A percentile compares a stretch with the other conserved stretches of the same genome.
phyloP scores from a whole-genome alignment of 768 basidiomycete genomes.

The Pleurotus tuber-regium region DNA sequence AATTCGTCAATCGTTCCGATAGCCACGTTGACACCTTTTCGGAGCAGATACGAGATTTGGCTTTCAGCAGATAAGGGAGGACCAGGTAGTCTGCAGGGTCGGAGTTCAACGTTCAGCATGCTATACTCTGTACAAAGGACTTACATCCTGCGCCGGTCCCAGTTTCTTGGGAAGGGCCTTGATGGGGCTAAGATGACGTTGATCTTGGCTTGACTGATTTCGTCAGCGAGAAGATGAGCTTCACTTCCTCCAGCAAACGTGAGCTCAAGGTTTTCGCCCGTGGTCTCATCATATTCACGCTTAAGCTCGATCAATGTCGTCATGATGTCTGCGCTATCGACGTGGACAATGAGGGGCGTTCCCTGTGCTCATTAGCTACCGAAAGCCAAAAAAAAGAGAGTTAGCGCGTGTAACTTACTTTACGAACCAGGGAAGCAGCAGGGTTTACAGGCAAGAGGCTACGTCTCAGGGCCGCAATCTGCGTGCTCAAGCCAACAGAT shows the following conservation, averaged over 20 bases:
- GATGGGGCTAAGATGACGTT: constrained; percentile 69
- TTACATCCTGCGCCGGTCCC: constrained; percentile 67
- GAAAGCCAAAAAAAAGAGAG: constrained; percentile 1
- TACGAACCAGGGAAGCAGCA: no score
- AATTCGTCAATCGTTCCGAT: constrained; percentile 59
- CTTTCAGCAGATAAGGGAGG: constrained; percentile 63
- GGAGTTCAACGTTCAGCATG: not conserved
- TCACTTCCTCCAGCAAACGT: constrained; percentile 63
- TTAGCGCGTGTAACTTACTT: no score
- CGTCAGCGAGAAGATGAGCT: constrained; percentile 57
- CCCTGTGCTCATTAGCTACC: constrained; percentile 46
- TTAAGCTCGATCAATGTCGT: constrained; percentile 65
- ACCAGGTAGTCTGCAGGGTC: constrained; percentile 54
- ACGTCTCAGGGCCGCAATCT: constrained; percentile 53
- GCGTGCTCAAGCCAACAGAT: constrained; percentile 56
- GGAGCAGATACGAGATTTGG: constrained; percentile 49
- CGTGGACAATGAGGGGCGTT: constrained; percentile 57
- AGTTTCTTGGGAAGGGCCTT: constrained; percentile 59
- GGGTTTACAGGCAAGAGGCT: constrained; percentile 35
- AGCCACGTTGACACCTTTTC: constrained; percentile 61
- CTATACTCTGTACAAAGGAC: constrained; percentile 17
- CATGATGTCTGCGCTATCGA: constrained; percentile 75
- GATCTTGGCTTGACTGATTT: constrained; percentile 59
- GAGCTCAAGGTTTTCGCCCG: constrained; percentile 31
- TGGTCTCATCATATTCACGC: constrained; percentile 41